These are phyloP conservation scores for Botryosphaeria dothidea DNA, from an alignment of 2,329 filamentous ascomycete species.

Conservation along the genomic window DNA sequence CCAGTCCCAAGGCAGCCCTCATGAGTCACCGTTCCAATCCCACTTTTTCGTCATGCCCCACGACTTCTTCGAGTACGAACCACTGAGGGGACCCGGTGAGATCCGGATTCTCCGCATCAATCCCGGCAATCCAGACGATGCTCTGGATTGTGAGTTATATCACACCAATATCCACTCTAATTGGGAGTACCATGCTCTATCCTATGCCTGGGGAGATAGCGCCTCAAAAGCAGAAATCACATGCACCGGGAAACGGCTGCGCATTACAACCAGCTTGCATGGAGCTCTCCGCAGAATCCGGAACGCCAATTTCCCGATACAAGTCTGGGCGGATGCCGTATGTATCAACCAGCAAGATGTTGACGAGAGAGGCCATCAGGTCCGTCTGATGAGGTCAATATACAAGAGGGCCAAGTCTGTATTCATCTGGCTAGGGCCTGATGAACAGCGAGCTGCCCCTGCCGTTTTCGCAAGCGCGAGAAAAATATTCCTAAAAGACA, in stretches of 20 bases:
- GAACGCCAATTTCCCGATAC: background rate
- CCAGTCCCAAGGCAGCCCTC: too few relatives aligned
- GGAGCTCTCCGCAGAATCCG: slow-evolving; percentile 18
- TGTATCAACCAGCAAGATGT: slow-evolving; percentile 22
- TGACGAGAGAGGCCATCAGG: slow-evolving; percentile 19
- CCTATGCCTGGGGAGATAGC: slow-evolving; percentile 22
- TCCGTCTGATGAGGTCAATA: slow-evolving; percentile 20
- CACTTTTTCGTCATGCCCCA: background rate
- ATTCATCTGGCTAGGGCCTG: slow-evolving; percentile 17
- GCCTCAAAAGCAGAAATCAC: background rate
- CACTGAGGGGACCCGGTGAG: background rate
- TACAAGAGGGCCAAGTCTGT: slow-evolving; percentile 17
- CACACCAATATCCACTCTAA: background rate
- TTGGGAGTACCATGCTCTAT: slow-evolving; percentile 20
- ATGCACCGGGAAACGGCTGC: background rate
- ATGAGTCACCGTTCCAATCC: background rate
- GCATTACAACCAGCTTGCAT: slow-evolving; percentile 8
- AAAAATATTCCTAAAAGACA: background rate
- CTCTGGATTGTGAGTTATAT: background rate
- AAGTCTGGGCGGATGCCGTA: slow-evolving; percentile 22
- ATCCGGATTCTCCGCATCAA: background rate
- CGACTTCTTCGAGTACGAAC: background rate
- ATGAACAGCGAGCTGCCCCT: background rate
- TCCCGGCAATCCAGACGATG: background rate
- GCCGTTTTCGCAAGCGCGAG: background rate